These are phyloP conservation scores for Phaeoacremonium minimum DNA, from an alignment of 2,329 filamentous ascomycete genomes.

Conservation along the genomic window DNA sequence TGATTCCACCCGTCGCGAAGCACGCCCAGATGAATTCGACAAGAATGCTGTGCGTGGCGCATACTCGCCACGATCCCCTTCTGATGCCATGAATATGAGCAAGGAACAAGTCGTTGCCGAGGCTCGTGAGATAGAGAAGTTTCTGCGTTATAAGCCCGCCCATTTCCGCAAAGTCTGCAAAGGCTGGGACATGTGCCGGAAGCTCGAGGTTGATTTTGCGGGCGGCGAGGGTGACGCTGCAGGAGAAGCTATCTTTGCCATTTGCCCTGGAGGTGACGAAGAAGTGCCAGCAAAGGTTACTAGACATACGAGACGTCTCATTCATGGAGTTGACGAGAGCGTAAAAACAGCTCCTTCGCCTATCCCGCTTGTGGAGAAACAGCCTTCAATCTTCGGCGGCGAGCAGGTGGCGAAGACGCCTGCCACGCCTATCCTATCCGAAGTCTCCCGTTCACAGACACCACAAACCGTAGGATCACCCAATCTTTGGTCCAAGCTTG, in stretches of 20 bases:
- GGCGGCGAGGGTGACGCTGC: constrained; percentile 71
- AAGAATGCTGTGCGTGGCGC: constrained; percentile 64
- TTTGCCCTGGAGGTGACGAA: constrained; percentile 68
- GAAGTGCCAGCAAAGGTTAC: constrained; percentile 37
- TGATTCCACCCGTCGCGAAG: constrained; percentile 70
- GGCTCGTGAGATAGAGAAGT: constrained; percentile 76
- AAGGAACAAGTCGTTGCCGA: constrained; percentile 70
- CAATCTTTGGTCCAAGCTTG: neutral
- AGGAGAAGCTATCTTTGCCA: constrained; percentile 72
- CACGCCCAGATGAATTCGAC: constrained; percentile 68
- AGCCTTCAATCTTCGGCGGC: constrained; percentile 7
- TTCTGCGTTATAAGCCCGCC: constrained; percentile 65
- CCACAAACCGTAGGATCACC: neutral
- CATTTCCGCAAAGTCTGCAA: constrained; percentile 75
- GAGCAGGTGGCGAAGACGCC: neutral
- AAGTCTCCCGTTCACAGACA: constrained; percentile 1
- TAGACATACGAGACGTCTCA: constrained; percentile 35
- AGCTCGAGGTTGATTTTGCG: constrained; percentile 84
- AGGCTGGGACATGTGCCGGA: constrained; percentile 89
- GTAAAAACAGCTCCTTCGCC: constrained; percentile 1
- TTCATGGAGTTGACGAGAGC: constrained; percentile 4
- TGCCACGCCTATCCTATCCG: neutral
- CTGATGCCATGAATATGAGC: constrained; percentile 66
- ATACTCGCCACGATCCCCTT: constrained; percentile 78
- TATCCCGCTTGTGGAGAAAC: neutral